A percentile compares a stretch with the other conserved stretches of the same genome.
These are phyloP conservation scores for Fusarium concolor DNA, from an alignment of 2,329 filamentous ascomycete species.

Conservation along the genomic window DNA sequence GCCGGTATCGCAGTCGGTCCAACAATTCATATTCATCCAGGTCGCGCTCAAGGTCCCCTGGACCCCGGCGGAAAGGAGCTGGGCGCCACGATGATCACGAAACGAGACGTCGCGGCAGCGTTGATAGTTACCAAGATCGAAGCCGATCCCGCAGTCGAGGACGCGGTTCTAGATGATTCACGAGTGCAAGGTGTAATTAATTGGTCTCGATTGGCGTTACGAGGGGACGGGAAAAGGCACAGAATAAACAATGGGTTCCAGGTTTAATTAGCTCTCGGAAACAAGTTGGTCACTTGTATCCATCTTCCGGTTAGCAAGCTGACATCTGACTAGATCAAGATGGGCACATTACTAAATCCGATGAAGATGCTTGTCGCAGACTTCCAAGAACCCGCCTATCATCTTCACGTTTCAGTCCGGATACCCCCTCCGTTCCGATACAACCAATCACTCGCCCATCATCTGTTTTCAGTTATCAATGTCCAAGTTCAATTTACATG, in stretches of 20 bases:
- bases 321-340: conserved; percentile 40
- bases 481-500: conserved; percentile 26
- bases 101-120: conserved; percentile 58
- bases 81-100: conserved; percentile 50
- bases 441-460: conserved; percentile 15
- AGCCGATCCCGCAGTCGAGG: conserved; percentile 56
- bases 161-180: conserved; percentile 50
- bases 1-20: conserved; percentile 60
- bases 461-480: conserved; percentile 13
- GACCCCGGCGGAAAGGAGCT: conserved; percentile 49
- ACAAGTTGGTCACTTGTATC: conserved; percentile 41
- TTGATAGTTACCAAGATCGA: conserved; percentile 57
- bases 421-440: conserved; percentile 25
- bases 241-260: conserved; percentile 5
- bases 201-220: conserved; percentile 40
- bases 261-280: conserved; percentile 38
- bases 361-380: conserved; percentile 17
- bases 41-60: conserved; percentile 60
- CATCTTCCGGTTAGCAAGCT: conserved; percentile 35
- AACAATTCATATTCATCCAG: conserved; percentile 59
- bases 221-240: conserved; percentile 16
- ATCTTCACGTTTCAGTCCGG: conserved; percentile 27
- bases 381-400: conserved; percentile 22
- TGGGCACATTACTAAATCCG: conserved; percentile 28
- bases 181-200: conserved; percentile 29